Evolutionary conservation across 192 early-diverging fungal species (phyloP).

Genomic region (Gigaspora rosea): DNA sequence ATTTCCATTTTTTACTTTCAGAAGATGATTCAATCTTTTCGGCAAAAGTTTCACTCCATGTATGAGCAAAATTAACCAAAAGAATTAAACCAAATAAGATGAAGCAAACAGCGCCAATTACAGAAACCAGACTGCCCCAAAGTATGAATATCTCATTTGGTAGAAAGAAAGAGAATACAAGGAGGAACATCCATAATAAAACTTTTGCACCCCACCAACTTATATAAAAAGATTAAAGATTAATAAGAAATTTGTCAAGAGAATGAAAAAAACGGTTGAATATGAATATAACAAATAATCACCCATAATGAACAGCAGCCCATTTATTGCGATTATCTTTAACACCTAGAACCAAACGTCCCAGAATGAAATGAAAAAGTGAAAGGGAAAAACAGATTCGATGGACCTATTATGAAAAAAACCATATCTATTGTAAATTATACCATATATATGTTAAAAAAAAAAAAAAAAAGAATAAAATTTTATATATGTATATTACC

Average conservation of each 20-base stretch:
- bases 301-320: conserved; percentile 90
- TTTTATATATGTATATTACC: conserved; percentile 40
- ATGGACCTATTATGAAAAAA: conserved; percentile 70
- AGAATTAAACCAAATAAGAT: conserved; percentile 92
- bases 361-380: conserved; percentile 67
- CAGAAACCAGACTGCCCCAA: conserved; percentile 80
- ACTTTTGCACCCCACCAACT: conserved; percentile 74
- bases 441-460: too few relatives aligned
- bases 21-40: conserved; percentile 74
- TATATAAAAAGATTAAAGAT: background rate
- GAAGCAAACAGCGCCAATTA: conserved; percentile 87
- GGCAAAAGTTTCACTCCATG: conserved; percentile 81
- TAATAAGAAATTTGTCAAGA: too few relatives aligned
- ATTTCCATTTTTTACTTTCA: conserved; percentile 78
- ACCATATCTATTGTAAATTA: background rate
- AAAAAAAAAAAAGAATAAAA: conserved; percentile 55
- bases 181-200: conserved; percentile 69
- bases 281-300: background rate
- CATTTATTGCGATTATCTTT: conserved; percentile 75
- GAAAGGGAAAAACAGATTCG: conserved; percentile 87
- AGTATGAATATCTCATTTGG: conserved; percentile 90
- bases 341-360: conserved; percentile 66
- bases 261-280: too few relatives aligned
- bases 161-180: conserved; percentile 86
- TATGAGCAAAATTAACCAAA: conserved; percentile 94